These are phyloP conservation scores for Ilex aquifolium DNA, from an alignment of 257 asterid species.

Conservation along the genomic window DNA sequence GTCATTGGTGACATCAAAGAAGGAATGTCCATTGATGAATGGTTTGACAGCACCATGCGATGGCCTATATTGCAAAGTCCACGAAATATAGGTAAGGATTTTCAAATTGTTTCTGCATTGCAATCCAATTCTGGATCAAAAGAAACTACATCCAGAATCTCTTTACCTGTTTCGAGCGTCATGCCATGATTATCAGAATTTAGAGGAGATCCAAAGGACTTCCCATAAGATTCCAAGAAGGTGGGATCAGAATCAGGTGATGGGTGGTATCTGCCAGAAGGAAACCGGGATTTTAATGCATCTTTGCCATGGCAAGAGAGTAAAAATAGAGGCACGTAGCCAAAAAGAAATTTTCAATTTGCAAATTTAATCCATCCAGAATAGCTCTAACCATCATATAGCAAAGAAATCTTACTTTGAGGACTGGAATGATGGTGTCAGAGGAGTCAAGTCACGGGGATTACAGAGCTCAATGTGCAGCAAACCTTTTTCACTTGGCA, in stretches of 20 bases:
- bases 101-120: conserved; percentile 23
- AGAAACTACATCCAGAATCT: conserved; percentile 28
- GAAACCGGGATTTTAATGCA: conserved; percentile 35
- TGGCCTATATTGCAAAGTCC: conserved; percentile 18
- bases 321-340: conserved; percentile 4
- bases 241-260: conserved; percentile 43
- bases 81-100: conserved; percentile 23
- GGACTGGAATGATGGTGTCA: conserved; percentile 47
- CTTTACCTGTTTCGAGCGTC: conserved; percentile 26
- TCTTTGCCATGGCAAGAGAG: conserved; percentile 38
- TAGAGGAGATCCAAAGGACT: conserved; percentile 24
- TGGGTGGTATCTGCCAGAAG: conserved; percentile 33
- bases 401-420: conserved; percentile 36
- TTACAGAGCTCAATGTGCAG: conserved; percentile 24
- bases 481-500: conserved; percentile 23
- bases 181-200: conserved; percentile 24
- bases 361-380: not conserved
- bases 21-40: not conserved
- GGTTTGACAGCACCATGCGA: conserved; percentile 15
- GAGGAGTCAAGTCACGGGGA: conserved; percentile 51
- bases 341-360: not conserved
- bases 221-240: conserved; percentile 18
- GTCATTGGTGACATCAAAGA: not conserved
- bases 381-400: not conserved
- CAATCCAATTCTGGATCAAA: conserved; percentile 27